phyloP scores from a whole-genome alignment of 2,329 filamentous ascomycete species.

The Dactylellina sp. region DNA sequence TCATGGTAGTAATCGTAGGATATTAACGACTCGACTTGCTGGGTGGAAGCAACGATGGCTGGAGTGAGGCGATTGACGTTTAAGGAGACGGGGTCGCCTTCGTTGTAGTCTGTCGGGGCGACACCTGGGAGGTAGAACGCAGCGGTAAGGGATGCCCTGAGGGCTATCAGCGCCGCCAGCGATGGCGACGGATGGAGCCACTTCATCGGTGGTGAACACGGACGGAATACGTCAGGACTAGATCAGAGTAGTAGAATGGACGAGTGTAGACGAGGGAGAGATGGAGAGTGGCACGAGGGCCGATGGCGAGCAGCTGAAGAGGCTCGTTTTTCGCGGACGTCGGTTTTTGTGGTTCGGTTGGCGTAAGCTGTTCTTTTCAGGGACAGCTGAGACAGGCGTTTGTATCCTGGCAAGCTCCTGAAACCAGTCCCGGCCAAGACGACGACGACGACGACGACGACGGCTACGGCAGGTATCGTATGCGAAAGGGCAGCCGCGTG shows the following conservation, averaged over 20 bases:
- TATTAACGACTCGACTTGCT: conserved; percentile 88
- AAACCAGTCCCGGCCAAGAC: conserved; percentile 10
- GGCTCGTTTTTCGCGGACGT: conserved; percentile 18
- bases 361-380: conserved; percentile 52
- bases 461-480: not conserved
- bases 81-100: conserved; percentile 82
- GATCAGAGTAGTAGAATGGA: not conserved
- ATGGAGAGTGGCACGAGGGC: conserved; percentile 16
- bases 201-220: conserved; percentile 41
- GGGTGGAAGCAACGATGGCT: conserved; percentile 79
- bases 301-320: conserved; percentile 5
- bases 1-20: conserved; percentile 96
- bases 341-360: conserved; percentile 4
- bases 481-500: conserved; percentile 17
- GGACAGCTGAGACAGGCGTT: too few species aligned
- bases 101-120: conserved; percentile 89
- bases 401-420: conserved; percentile 18
- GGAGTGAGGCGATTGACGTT: conserved; percentile 94
- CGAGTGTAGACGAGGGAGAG: not conserved
- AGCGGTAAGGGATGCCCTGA: conserved; percentile 60
- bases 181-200: conserved; percentile 40
- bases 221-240: conserved; percentile 11
- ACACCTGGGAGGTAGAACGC: conserved; percentile 98
- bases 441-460: not conserved
- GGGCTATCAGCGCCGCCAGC: conserved; percentile 47